phyloP scores from a whole-genome alignment of 257 asterid species.

The Jaltomata sinuosa region DNA sequence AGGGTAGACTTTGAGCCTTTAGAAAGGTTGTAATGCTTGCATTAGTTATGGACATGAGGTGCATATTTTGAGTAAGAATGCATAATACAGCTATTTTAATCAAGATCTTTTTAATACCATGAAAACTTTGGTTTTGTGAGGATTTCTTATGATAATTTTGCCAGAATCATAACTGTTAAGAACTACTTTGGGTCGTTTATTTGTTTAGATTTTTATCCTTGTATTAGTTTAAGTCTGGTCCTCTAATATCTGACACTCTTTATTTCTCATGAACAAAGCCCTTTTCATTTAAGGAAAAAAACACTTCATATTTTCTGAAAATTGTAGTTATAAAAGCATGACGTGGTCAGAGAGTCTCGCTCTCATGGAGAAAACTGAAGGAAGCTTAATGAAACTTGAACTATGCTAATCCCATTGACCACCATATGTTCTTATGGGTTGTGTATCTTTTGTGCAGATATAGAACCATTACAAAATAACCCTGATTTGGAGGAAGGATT shows the following conservation, averaged over 20 bases:
- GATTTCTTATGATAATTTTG: neutral
- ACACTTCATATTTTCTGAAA: neutral
- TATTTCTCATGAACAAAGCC: neutral
- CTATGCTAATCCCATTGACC: neutral
- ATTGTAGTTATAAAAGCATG: neutral
- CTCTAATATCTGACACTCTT: neutral
- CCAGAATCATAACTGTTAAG: neutral
- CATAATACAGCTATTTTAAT: neutral
- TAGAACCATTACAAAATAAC: constrained; percentile 77
- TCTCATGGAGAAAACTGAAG: neutral
- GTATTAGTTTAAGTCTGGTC: neutral
- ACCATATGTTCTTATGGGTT: neutral
- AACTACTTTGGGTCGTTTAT: neutral
- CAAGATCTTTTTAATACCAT: neutral
- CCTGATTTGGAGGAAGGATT: constrained; percentile 90
- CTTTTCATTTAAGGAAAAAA: neutral
- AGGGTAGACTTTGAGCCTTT: neutral
- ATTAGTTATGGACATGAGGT: neutral
- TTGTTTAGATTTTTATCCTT: neutral
- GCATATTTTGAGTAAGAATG: neutral
- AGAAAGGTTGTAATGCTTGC: neutral
- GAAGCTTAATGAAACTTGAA: neutral
- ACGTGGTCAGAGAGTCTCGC: neutral
- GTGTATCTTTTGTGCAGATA: constrained; percentile 46
- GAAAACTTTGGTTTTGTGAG: neutral